A percentile compares a stretch with the other conserved stretches of the same genome.
These are phyloP conservation scores for Pleodorina starrii DNA, from an alignment of 139 green algal species.

Conservation along the genomic window DNA sequence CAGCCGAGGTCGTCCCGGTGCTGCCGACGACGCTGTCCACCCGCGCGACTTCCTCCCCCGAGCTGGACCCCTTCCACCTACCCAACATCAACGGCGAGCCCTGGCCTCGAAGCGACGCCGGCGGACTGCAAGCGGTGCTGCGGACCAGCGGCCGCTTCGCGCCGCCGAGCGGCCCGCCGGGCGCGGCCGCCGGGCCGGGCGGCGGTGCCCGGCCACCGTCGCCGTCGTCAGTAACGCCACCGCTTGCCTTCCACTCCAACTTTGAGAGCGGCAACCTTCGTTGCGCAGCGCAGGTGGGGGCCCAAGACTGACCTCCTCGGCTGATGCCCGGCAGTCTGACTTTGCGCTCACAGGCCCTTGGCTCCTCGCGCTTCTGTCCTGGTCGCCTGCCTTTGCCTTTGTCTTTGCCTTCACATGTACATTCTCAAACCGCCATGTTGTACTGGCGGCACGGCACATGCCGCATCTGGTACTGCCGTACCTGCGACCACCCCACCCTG, in stretches of 20 bases:
- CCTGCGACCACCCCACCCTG: no score
- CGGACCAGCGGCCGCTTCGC: constrained; percentile 1
- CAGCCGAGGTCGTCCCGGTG: no score
- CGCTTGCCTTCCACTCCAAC: constrained; percentile 47
- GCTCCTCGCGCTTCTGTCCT: no score
- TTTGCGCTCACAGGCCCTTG: no score
- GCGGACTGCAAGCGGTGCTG: background rate
- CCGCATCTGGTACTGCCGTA: no score
- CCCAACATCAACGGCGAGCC: constrained; percentile 16
- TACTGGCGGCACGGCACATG: no score
- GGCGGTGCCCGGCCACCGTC: background rate
- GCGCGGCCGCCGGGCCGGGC: background rate
- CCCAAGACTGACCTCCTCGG: no score
- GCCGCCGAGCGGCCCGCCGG: background rate
- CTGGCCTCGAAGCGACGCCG: background rate
- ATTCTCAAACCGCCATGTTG: no score
- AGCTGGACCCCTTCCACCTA: constrained; percentile 27
- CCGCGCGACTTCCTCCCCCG: background rate
- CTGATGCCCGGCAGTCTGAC: no score
- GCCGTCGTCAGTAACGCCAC: background rate
- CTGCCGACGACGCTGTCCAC: background rate
- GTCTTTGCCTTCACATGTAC: no score
- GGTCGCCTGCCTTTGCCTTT: no score
- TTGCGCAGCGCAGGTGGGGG: constrained; percentile 55
- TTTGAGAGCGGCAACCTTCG: constrained; percentile 66